Evolutionary conservation across 768 basidiomycete genomes (phyloP).

Genomic region (Suillus subaureus): DNA sequence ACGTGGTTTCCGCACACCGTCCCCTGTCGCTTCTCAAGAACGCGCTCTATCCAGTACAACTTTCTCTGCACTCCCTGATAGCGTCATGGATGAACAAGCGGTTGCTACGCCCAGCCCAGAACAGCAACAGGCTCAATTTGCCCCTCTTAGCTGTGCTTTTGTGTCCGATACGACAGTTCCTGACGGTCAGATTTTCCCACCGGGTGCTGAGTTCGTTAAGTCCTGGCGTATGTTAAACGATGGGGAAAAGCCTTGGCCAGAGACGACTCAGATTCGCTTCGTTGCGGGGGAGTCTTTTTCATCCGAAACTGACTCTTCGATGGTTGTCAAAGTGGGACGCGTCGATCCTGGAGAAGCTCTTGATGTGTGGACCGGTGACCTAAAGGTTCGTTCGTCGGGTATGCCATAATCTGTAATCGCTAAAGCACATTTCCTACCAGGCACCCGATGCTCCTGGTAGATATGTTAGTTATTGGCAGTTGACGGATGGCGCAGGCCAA

Average conservation of each 20-base stretch:
- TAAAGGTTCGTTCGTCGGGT: constrained; percentile 55
- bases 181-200: constrained; percentile 77
- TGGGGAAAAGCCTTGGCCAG: constrained; percentile 66
- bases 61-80: background rate
- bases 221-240: constrained; percentile 77
- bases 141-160: constrained; percentile 52
- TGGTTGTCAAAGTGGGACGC: constrained; percentile 51
- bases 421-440: constrained; percentile 29
- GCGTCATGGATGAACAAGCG: constrained; percentile 4
- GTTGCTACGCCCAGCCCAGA: background rate
- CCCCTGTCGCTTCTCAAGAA: constrained; percentile 11
- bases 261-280: constrained; percentile 65
- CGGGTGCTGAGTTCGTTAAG: constrained; percentile 86
- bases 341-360: constrained; percentile 59
- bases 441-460: constrained; percentile 75
- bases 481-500: constrained; percentile 58
- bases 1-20: constrained; percentile 28
- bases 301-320: constrained; percentile 32
- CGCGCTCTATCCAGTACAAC: constrained; percentile 2
- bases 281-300: constrained; percentile 69
- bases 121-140: constrained; percentile 1
- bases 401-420: background rate
- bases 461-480: constrained; percentile 78
- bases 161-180: constrained; percentile 70
- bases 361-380: constrained; percentile 70